A percentile compares a stretch with the other conserved stretches of the same genome.
Evolutionary conservation across 805 yeast genomes (phyloP).

Genomic region (Metschnikowia lachancei): DNA sequence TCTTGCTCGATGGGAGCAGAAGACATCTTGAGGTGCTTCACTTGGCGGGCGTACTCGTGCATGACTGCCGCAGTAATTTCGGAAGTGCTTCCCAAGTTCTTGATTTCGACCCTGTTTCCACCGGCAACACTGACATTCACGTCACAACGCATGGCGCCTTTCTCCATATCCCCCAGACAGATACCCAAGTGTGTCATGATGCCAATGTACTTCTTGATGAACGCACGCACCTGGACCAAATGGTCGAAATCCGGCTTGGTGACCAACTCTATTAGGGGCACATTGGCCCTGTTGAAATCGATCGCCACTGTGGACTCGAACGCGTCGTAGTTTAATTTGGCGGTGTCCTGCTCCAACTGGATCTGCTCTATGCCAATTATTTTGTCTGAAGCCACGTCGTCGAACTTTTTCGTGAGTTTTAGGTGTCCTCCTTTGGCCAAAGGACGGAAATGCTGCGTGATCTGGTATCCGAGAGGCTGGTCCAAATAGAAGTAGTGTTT

Average conservation of each 20-base stretch:
- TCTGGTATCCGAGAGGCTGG: constrained; percentile 94
- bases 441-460: constrained; percentile 85
- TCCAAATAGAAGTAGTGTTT: constrained; percentile 96
- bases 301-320: constrained; percentile 45
- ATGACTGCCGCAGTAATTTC: constrained; percentile 75
- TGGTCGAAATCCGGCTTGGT: constrained; percentile 81
- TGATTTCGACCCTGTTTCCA: constrained; percentile 78
- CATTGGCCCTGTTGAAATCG: constrained; percentile 81
- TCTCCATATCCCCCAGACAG: constrained; percentile 87
- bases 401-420: constrained; percentile 47
- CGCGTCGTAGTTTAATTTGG: constrained; percentile 60
- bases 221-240: constrained; percentile 67
- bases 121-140: constrained; percentile 82
- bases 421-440: constrained; percentile 68
- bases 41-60: constrained; percentile 73
- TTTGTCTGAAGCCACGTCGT: constrained; percentile 45
- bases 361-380: constrained; percentile 68
- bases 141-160: constrained; percentile 94
- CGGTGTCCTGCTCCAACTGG: constrained; percentile 95
- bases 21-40: constrained; percentile 41
- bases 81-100: constrained; percentile 80
- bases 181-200: constrained; percentile 65
- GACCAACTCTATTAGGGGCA: constrained; percentile 86
- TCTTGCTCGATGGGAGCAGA: constrained; percentile 41
- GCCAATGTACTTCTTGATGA: constrained; percentile 76